These are phyloP conservation scores for Simplicillium aogashimaense DNA, from an alignment of 2,329 filamentous ascomycete genomes.

Conservation along the genomic window DNA sequence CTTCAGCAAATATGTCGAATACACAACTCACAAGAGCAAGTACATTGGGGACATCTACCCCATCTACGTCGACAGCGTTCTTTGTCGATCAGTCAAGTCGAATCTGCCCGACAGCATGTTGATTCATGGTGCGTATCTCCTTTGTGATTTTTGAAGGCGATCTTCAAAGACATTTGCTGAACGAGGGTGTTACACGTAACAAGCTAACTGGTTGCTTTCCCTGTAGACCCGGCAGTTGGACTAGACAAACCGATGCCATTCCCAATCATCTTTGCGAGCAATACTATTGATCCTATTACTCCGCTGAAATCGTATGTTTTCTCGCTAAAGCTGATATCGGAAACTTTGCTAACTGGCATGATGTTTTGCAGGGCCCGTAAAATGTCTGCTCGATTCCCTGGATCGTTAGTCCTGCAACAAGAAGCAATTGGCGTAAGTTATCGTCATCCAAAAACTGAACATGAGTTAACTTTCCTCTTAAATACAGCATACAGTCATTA, in stretches of 20 bases:
- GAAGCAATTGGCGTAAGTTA: slow-evolving; percentile 22
- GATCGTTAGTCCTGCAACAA: slow-evolving; percentile 18
- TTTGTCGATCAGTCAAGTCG: slow-evolving; percentile 14
- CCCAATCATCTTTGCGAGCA: slow-evolving; percentile 27
- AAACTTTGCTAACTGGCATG: slow-evolving; percentile 6
- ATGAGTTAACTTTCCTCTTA: slow-evolving; percentile 1
- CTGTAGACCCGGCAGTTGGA: slow-evolving; percentile 12
- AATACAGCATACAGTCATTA: slow-evolving; percentile 17
- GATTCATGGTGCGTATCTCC: slow-evolving; percentile 12
- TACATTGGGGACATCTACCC: slow-evolving; percentile 20
- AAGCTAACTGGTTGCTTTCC: slow-evolving; percentile 8
- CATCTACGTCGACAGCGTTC: slow-evolving; percentile 14
- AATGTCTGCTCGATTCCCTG: slow-evolving; percentile 18
- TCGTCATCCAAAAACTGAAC: slow-evolving; percentile 1
- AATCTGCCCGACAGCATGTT: slow-evolving; percentile 19
- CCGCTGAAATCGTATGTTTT: slow-evolving; percentile 21
- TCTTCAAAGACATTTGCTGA: no score
- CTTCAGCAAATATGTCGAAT: slow-evolving; percentile 14
- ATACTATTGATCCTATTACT: slow-evolving; percentile 26
- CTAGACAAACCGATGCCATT: slow-evolving; percentile 17
- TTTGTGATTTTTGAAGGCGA: no score
- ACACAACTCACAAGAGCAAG: slow-evolving; percentile 16
- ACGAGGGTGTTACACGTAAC: slow-evolving; percentile 1
- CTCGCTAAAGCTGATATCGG: background rate
- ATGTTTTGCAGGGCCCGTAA: slow-evolving; percentile 13